phyloP scores from a whole-genome alignment of 768 basidiomycete species.

The Galerina marginata region DNA sequence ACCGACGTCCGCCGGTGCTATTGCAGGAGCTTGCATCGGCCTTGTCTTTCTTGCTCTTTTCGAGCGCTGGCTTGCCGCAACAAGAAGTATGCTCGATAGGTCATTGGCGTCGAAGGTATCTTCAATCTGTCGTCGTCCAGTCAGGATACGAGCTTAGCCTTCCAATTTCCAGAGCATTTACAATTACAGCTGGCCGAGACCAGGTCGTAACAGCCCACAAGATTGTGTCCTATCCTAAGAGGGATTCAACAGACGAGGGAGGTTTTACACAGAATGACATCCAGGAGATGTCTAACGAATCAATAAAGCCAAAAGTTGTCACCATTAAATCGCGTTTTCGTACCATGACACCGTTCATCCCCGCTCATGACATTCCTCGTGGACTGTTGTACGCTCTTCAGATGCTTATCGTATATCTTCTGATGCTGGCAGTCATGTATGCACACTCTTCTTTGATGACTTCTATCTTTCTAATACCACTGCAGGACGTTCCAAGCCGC shows the following conservation, averaged over 20 bases:
- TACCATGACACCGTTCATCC: conserved; percentile 66
- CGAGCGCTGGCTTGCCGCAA: conserved; percentile 71
- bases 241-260: conserved; percentile 6
- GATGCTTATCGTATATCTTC: conserved; percentile 62
- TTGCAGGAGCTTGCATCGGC: conserved; percentile 77
- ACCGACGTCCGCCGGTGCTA: conserved; percentile 71
- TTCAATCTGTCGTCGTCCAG: background rate
- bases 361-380: conserved; percentile 70
- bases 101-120: conserved; percentile 66
- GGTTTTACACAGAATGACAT: background rate
- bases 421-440: conserved; percentile 88
- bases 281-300: conserved; percentile 3
- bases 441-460: conserved; percentile 24
- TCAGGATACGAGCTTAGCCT: conserved; percentile 1
- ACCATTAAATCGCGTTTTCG: conserved; percentile 30
- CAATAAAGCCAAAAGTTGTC: conserved; percentile 5
- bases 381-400: conserved; percentile 71
- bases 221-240: background rate
- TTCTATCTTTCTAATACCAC: conserved; percentile 9
- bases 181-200: conserved; percentile 20
- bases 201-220: conserved; percentile 4
- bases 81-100: conserved; percentile 55
- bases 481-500: conserved; percentile 84
- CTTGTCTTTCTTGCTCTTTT: conserved; percentile 70
- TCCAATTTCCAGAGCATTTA: conserved; percentile 22